Base-by-base conservation (phyloP, 805 yeast genomes). In the Candida vaughaniae region DNA sequence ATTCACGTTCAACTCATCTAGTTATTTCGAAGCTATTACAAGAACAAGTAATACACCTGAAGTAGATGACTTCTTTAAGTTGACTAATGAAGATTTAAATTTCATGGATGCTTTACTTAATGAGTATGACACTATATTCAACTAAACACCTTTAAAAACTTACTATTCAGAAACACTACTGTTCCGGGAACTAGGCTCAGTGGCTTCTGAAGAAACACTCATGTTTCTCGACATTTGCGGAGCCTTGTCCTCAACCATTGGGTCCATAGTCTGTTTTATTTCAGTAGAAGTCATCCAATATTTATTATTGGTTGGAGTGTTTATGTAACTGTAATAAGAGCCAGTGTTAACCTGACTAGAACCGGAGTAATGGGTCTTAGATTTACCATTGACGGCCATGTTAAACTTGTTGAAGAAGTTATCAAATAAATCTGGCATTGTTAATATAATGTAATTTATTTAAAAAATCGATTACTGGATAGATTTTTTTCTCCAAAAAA, bases 341-440 rank as follows among this genome's bases (percentile, higher is more conserved):
- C 73, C 73, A 4, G 64, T 46, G 36, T 66, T 66, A 9, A 65
- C 71, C 37, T 58, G 69, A 3, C 56, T 42, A 10, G 56, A 34
- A 22, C 60, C 59, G 12, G 56, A 52, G 42, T 64, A 62, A 31
- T 57, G 61, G 15, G 49, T 53, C 8, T 47, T 50, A 20, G 67
- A 45, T 33, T 61, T 62, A 14, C 70, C 70, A 38, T 55, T 56
- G 19, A 64, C 36, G 19, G 58, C 52, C 14, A 60, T 43, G 23
- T 60, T 51, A 17, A 66, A 49, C 28, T 56, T 60, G 20, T 49
- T 53, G 37, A 64, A 64, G 28, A 66, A 53, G 42, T 65, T 64
- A 37, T 66, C 73, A 42, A 66, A 66, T 43, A 66, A 48, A 48
- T 65, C 72, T 22, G 56, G 56, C 56, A 52, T 52, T 27, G n/a